These are phyloP conservation scores for Dactylellina parvicollis DNA, from an alignment of 2,329 filamentous ascomycete genomes.

Conservation along the genomic window DNA sequence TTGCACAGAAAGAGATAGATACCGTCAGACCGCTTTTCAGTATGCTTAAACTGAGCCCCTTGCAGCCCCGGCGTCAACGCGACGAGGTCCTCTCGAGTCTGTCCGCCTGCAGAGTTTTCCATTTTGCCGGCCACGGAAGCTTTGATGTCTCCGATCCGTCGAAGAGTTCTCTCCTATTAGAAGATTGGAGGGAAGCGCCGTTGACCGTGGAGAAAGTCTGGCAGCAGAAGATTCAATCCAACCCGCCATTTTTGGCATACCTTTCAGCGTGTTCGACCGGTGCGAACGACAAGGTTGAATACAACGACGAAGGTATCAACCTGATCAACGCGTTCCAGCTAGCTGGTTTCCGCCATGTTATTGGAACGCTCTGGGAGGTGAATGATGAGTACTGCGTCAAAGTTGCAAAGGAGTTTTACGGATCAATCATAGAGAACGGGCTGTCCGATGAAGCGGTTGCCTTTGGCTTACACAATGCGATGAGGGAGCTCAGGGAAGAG, in stretches of 20 bases:
- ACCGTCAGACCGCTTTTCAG: not conserved
- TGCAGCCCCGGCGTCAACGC: slow-evolving; percentile 11
- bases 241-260: slow-evolving; percentile 33
- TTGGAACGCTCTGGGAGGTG: slow-evolving; percentile 63
- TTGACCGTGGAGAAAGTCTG: slow-evolving; percentile 15
- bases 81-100: slow-evolving; percentile 58
- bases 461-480: slow-evolving; percentile 13
- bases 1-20: slow-evolving; percentile 3
- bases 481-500: not conserved
- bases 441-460: slow-evolving; percentile 1
- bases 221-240: slow-evolving; percentile 3
- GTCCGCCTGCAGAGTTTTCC: slow-evolving; percentile 60
- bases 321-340: slow-evolving; percentile 23
- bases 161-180: slow-evolving; percentile 59
- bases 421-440: slow-evolving; percentile 13
- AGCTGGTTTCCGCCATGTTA: slow-evolving; percentile 34
- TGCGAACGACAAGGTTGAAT: not conserved
- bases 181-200: slow-evolving; percentile 19
- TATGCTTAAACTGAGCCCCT: not conserved
- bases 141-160: slow-evolving; percentile 59
- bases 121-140: slow-evolving; percentile 63
- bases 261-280: slow-evolving; percentile 36
- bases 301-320: slow-evolving; percentile 33
- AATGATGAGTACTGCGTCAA: slow-evolving; percentile 54
- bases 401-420: slow-evolving; percentile 55